A percentile compares a stretch with the other conserved stretches of the same genome.
These are phyloP conservation scores for Solanum microdontum DNA, from an alignment of 257 asterid species.

Conservation along the genomic window DNA sequence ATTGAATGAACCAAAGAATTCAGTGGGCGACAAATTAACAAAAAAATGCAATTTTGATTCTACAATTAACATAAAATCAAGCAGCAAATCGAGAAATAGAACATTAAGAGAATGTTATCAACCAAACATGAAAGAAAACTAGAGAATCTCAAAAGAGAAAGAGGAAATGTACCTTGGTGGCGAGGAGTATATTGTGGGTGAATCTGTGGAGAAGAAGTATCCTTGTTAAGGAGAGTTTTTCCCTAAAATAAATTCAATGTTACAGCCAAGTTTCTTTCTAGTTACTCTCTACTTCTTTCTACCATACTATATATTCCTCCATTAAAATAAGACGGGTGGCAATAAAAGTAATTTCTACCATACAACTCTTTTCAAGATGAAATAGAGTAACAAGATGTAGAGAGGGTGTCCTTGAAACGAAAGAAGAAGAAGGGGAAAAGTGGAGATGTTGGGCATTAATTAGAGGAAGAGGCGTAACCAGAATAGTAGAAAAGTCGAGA, in stretches of 20 bases:
- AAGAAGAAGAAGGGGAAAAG: too few species aligned
- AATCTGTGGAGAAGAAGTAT: too few species aligned
- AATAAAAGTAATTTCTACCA: background rate
- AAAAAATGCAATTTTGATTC: background rate
- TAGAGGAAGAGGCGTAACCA: background rate
- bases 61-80: background rate
- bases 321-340: background rate
- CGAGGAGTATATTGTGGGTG: too few species aligned
- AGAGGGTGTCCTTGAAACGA: background rate
- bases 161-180: too few species aligned
- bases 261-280: background rate
- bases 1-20: too few species aligned
- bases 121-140: too few species aligned
- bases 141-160: too few species aligned
- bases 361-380: background rate
- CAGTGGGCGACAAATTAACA: background rate
- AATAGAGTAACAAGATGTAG: background rate
- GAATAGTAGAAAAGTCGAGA: background rate
- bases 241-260: too few species aligned
- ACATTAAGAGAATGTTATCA: background rate
- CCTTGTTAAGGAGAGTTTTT: too few species aligned
- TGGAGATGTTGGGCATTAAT: background rate
- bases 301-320: background rate
- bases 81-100: background rate
- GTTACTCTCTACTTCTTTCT: background rate